Base-by-base conservation (phyloP, 441 rosid species). In the Erysimum cheiri region DNA sequence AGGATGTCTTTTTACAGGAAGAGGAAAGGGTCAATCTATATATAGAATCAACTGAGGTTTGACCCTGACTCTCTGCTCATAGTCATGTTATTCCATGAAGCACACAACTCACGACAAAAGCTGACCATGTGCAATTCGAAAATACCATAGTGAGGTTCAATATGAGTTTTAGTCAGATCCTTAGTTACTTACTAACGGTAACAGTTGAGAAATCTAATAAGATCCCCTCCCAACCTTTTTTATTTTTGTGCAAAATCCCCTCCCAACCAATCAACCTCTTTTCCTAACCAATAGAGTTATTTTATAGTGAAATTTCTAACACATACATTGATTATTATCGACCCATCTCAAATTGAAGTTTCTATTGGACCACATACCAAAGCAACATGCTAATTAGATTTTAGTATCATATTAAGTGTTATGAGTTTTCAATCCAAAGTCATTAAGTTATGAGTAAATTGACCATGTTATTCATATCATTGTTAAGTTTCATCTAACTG, bases 111-210 rank as follows among this genome's bases (percentile, higher is more conserved):
- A 43, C 24, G 63, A 44, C 39, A 47, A 70, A 50, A 31, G 15
- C 3, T 29, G 31, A 17, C 53, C 53, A 36, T 69, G 50, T 35
- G 59, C 24, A 26, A 48, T 3, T 48, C 44, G 31, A 32, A 62
- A 15, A 41, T 19, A 19, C 3, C 47, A 57, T 15, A 31, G 5
- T 31, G 3, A 46, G 50, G 17, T 46, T 46, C 50, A 7, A 3
- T 1, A 3, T 8, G 50, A 17, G 50, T 5, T 9, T 17, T 46
- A 3, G 22, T 17, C 24, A 46, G 50, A 46, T 46, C 1, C n/a
- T n/a, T n/a, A n/a, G n/a, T n/a, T n/a, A n/a, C 8, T 46, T 4
- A 17, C 12, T 17, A 71, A 71, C 63, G 56, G 63, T 53, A 62
- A 71, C 48, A 62, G 32, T 32, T 15, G 29, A 52, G 54, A 55